Evolutionary conservation across 345 rosid species (phyloP), one percentile per base, ranked within the genome.

Genomic region (Eucalyptus erythrocorys): DNA sequence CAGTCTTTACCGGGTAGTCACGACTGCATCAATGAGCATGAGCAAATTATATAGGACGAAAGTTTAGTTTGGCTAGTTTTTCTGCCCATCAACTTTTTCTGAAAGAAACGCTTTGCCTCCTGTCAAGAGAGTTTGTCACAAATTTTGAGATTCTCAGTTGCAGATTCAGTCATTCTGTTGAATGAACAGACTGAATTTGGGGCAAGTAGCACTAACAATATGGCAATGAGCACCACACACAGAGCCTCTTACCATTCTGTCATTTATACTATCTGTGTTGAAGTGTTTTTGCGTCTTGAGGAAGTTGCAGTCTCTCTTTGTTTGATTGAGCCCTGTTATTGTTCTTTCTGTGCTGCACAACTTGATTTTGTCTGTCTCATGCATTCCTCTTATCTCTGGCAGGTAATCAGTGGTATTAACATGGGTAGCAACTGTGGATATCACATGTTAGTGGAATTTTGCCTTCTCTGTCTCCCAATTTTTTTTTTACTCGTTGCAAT

Each of bases 361-460:
- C 48, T 32, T 50, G 27, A 34, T 51, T 32, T 86, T 53, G 57
- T 50, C 64, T 27, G 43, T 86, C 45, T 89, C 57, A 32, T 92
- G 47, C 81, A 17, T 88, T 90, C 49, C 34, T 87, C 24, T 85
- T 48, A 81, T 76, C 59, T 66, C 24, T 64, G 48, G 48, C 66
- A 96, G 99, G 99, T 97, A 34, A 87, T 97, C 86, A 97, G 99
- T 92, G 99, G 99, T 91, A 96, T 97, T 85, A 97, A 97, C 93
- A 91, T 91, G 92, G 99, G 99, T 84, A 96, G 94, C 97, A 96
- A 96, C 92, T 96, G 97, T 19, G 99, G 99, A 82, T 97, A 94
- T 92, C 95, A 96, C 90, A 87, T 94, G 99, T 97, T 48, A 91
- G 98, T 93, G 9, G 12, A 87, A 61, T 57, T 89, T 90, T n/a